Base-by-base conservation (phyloP, 352 stramenopile species). In the Pythium apleroticum region DNA sequence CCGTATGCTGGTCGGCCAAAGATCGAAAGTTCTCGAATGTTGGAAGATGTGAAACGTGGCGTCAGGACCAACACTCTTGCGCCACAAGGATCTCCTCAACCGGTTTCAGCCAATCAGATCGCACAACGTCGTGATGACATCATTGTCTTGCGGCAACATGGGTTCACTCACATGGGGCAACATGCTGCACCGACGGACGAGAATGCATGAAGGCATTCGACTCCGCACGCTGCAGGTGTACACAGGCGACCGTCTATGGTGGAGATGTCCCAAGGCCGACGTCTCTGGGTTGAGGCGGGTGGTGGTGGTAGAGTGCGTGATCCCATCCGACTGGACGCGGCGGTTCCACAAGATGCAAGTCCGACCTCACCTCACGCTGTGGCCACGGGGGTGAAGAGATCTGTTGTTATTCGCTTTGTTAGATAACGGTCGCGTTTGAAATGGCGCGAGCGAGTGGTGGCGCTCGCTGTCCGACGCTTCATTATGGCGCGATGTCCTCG, bases 21-120 rank as follows among this genome's bases (percentile, higher is more conserved):
- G 39, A 49, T 71, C 65, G 65, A 71, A 71, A 53, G 65, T 71
- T 71, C 65, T 71, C 52, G 65, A 71, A 71, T 19, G 53, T 65
- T 48, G 55, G 48, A 50, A 22, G 19, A 19, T 17, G 48, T 56
- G 24, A 35, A 54, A 39, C 27, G 46, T 35, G 35, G 20, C 39
- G 19, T 35, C 17, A 11, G 27, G 41, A 60, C 27, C 63, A 60
- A 57, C 62, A 63, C 55, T 63, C 46, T 67, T 11, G 22, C 10
- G n/a, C 19, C 24, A 46, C n/a, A 41, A 41, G 35, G 35, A 41
- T 41, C 35, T 14, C 35, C 35, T 41, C 0, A 41, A 41, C 35
- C 5, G 35, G 35, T 72, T 69, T 69, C 22, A 57, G 24, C 69
- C 64, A 72, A 75, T 72, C 27, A 53, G 12, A 56, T 24, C 27